Evolutionary conservation across 192 early-diverging fungal species (phyloP).

Genomic region (Gigaspora rosea): DNA sequence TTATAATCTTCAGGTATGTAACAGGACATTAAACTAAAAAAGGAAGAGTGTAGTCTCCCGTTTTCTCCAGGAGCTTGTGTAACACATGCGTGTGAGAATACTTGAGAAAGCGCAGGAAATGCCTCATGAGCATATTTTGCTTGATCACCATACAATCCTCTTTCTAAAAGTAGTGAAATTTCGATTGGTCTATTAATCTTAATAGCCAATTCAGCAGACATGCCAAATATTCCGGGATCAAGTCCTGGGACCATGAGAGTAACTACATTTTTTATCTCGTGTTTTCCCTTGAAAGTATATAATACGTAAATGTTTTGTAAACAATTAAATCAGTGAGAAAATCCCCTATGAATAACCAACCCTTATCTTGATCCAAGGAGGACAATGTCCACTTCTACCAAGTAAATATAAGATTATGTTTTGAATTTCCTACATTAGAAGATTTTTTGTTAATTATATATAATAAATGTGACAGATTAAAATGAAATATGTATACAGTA

Average conservation of each 20-base stretch:
- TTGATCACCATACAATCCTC: not conserved
- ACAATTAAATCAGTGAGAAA: not conserved
- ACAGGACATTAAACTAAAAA: not conserved
- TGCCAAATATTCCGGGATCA: not conserved
- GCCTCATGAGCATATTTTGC: not conserved
- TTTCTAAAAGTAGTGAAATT: not conserved
- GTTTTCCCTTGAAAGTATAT: not conserved
- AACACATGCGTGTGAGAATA: constrained; percentile 2
- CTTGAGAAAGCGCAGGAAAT: not conserved
- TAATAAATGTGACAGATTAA: too few relatives aligned
- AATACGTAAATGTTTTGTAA: not conserved
- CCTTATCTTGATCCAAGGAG: not conserved
- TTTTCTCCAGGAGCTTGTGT: not conserved
- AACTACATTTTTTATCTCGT: not conserved
- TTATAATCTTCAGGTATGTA: not conserved
- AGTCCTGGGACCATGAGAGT: not conserved
- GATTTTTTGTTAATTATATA: not conserved
- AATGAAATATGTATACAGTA: too few relatives aligned
- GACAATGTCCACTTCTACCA: not conserved
- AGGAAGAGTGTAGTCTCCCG: not conserved
- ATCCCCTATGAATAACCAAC: not conserved
- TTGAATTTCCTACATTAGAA: not conserved
- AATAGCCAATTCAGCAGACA: not conserved
- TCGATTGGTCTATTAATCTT: not conserved
- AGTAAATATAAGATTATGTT: not conserved